Evolutionary conservation across 805 yeast genomes (phyloP), one percentile per base, ranked within the genome.

Genomic region (Starmerella khaoyaiensis): DNA sequence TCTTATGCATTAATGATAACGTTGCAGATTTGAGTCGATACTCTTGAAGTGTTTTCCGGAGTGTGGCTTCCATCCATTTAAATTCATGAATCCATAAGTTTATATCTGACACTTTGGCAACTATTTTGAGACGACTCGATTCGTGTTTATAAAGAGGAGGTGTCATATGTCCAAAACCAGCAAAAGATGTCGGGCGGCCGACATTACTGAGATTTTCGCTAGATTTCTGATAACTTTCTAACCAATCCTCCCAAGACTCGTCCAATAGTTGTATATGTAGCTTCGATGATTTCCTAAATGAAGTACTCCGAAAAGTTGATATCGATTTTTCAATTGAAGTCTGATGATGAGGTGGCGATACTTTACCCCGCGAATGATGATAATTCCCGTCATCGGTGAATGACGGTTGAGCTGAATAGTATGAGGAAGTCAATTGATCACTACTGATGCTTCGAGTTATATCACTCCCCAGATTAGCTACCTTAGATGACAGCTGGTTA

Each of bases 121-220:
- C 75, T 0, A 62, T 59, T 35, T 60, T 62, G 16, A 62, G 50
- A 35, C 81, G 57, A 10, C 54, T 43, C 1, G 55, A 46, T 47
- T 78, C 84, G 31, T 65, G 56, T 46, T 65, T 65, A 31, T 71
- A 62, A 17, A 66, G 72, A 0, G 87, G 87, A 0, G 86, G 74
- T 21, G 64, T 61, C 59, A 76, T 60, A 36, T 72, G 58, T 2
- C 71, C 71, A 4, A 57, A 53, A 5, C 55, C 59, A 16, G 60
- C 51, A 39, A 72, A 63, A 44, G 76, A 69, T 0, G 67, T 56
- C 0, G 87, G 87, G 35, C 73, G 60, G 2, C 67, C 64, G 3
- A 75, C 67, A 15, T 58, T 59, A 28, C 52, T 48, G 15, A 47
- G 28, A 26, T 47, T 48, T 5, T 10, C 8, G 32, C 16, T 21